Evolutionary conservation across 1,284 basidiomycete species (phyloP), one percentile per base, ranked within the genome.

Genomic region (Ustilago nuda): DNA sequence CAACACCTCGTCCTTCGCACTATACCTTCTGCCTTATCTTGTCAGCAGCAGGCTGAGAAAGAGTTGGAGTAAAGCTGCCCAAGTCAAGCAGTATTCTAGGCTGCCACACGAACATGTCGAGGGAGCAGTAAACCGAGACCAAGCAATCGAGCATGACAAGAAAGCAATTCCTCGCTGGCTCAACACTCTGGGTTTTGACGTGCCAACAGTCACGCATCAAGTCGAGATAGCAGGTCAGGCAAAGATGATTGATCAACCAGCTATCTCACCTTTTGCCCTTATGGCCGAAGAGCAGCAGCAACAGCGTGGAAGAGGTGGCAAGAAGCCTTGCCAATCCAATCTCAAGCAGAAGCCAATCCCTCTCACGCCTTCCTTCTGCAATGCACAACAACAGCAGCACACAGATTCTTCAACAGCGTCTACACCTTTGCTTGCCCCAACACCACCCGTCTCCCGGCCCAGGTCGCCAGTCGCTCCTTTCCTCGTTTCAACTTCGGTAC

Each of bases 1-100:
- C 81, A 94, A 92, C 86, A 96, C 94, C 0, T 92, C 93, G 64
- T 89, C 92, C 9, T 99, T 98, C 85, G 88, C 91, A n/a, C 81
- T 96, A 19, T 98, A 98, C 87, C 90, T 99, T 32, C 81, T 98
- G 9, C 94, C 94, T 0, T 91, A 89, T 81, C 60, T 86, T 72
- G 83, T 84, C 33, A 46, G 63, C 56, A 46, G 60, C 8, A 59
- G 55, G 17, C 23, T 74, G 17, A 46, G 67, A 12, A 61, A 46
- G 36, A 41, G 72, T 17, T 75, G 72, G 68, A 62, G 61, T 35
- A 61, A 56, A n/a, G 63, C 69, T 12, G 33, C 63, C 1, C 43
- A 56, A 4, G 15, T n/a, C 13, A 13, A 52, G 8, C 50, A 53
- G 36, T 66, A 72, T 39, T 19, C 54, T 2, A 55, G 59, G 8